These are phyloP conservation scores for Ceratobasidium sp. DNA, from an alignment of 1,284 basidiomycete genomes.

Conservation along the genomic window DNA sequence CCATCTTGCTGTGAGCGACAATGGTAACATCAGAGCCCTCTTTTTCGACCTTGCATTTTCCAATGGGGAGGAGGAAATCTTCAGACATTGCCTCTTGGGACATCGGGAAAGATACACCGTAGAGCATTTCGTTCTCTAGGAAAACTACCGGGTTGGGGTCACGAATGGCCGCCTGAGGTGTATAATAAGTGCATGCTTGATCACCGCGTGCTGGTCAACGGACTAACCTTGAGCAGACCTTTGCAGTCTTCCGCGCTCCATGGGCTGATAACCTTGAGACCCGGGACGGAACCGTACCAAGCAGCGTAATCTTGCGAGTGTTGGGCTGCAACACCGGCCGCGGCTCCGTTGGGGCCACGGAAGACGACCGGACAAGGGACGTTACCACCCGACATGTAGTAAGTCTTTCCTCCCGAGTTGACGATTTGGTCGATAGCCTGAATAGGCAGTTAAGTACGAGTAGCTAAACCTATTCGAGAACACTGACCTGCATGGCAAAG, in stretches of 20 bases:
- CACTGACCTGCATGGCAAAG: conserved; percentile 83
- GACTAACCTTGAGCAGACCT: conserved; percentile 89
- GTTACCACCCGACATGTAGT: conserved; percentile 99
- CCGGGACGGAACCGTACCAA: conserved; percentile 97
- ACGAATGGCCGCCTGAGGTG: conserved; percentile 85
- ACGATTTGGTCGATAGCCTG: conserved; percentile 99
- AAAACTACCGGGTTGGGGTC: conserved; percentile 99
- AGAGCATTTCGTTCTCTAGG: conserved; percentile 99
- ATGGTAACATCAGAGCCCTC: conserved; percentile 94
- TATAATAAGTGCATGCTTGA: conserved; percentile 7
- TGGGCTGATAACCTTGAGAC: conserved; percentile 97
- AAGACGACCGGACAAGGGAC: conserved; percentile 98
- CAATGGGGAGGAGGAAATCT: conserved; percentile 94
- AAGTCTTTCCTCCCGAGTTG: conserved; percentile 99
- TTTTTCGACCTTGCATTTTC: conserved; percentile 96
- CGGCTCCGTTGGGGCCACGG: conserved; percentile 99
- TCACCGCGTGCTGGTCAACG: conserved; percentile 10
- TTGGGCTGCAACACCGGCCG: conserved; percentile 94
- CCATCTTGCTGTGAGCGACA: conserved; percentile 98
- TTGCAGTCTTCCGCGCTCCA: conserved; percentile 99
- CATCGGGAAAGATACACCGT: conserved; percentile 97
- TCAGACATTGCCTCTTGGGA: conserved; percentile 94
- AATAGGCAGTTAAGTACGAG: conserved; percentile 49
- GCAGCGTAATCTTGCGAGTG: conserved; percentile 93
- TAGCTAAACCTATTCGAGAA: conserved; percentile 48